Base-by-base conservation (phyloP, 1,284 basidiomycete species). In the Fomitopsis pinicola region DNA sequence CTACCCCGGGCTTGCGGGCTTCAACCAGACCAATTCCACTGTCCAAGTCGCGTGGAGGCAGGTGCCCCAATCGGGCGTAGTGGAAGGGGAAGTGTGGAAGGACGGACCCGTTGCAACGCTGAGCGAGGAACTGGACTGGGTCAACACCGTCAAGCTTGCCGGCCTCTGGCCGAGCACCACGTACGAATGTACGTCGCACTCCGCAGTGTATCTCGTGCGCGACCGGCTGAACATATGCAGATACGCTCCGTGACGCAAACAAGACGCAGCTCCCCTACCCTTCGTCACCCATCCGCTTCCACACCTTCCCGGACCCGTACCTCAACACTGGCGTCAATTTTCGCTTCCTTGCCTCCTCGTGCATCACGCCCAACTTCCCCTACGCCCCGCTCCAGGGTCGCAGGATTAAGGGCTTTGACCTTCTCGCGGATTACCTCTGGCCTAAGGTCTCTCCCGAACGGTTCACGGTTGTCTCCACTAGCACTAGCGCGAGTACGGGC, bases 101-200 rank as follows among this genome's bases (percentile, higher is more conserved):
- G 77, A 79, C 45, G 87, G 87, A 2, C 86, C 86, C 5, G 36
- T 71, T 33, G 66, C 87, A 15, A 72, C 72, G 22, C 74, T 87
- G 53, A 69, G 71, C 0, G 71, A 76, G 38, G 78, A 80, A 12
- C 71, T 74, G 22, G 91, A 94, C 70, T 94, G 88, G 88, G 84
- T 85, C 2, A 78, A 77, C 46, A 85, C 85, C 0, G 82, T 81
- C 12, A 78, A 75, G 56, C 68, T 94, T 42, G 68, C 73, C 22
- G 81, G 84, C 22, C 79, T 93, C 2, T 91, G 86, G 85, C 89
- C 91, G 0, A 81, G 78, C 55, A 91, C 88, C 2, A 72, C 76
- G 9, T 94, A 93, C 69, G 87, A 93, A 78, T 92, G 89, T 89
- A 62, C 69, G 80, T 75, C 65, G 10, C 15, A 5, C 35, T 22